Percentiles rank a stretch among this genome's conserved stretches.
phyloP scores from a whole-genome alignment of 2,329 filamentous ascomycete genomes.

The Bipolaris bicolor region DNA sequence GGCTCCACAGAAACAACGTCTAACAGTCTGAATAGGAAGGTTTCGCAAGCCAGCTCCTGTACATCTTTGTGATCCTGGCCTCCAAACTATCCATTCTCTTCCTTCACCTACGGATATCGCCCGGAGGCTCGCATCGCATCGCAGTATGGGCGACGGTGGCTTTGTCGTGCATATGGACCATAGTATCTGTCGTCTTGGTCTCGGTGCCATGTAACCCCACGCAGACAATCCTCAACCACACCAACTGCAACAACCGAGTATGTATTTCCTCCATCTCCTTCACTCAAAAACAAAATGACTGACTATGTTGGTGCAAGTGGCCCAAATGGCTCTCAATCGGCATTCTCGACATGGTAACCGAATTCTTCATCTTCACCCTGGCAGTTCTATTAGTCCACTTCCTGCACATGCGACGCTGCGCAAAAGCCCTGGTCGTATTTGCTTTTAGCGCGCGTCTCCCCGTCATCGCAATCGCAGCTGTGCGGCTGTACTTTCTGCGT shows the following conservation, averaged over 20 bases:
- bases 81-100: constrained; percentile 39
- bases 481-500: constrained; percentile 37
- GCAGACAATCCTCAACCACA: constrained; percentile 22
- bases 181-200: constrained; percentile 35
- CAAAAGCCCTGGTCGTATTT: constrained; percentile 36
- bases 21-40: constrained; percentile 33
- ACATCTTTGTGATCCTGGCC: constrained; percentile 34
- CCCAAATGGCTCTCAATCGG: constrained; percentile 40
- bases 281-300: background rate
- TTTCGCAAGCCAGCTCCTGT: constrained; percentile 40
- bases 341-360: constrained; percentile 36
- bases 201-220: constrained; percentile 34
- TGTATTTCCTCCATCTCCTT: constrained; percentile 3
- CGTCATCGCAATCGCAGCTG: constrained; percentile 32
- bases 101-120: constrained; percentile 39
- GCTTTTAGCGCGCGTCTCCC: constrained; percentile 42
- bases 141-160: constrained; percentile 27
- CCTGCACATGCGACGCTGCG: constrained; percentile 35
- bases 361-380: constrained; percentile 37
- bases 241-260: constrained; percentile 31
- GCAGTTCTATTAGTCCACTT: constrained; percentile 34
- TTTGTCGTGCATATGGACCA: constrained; percentile 30
- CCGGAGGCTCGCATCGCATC: constrained; percentile 27
- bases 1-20: constrained; percentile 5
- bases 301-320: constrained; percentile 19